Evolutionary conservation across 2,329 filamentous ascomycete genomes (phyloP).

Genomic region (Colletotrichum sp.): DNA sequence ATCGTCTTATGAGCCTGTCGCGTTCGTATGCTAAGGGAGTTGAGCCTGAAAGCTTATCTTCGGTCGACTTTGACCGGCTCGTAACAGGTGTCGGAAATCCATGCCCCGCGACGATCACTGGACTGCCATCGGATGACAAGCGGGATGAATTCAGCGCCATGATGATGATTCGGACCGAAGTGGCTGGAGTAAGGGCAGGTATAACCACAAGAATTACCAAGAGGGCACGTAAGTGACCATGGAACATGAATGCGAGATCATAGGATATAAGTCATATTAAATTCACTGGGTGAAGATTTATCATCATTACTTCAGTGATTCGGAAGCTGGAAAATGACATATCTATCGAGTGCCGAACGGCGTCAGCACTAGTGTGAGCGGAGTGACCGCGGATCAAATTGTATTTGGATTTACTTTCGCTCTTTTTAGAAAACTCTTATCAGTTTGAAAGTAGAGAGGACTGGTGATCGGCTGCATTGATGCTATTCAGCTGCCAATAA

Average conservation of each 20-base stretch:
- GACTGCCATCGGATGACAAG: background rate
- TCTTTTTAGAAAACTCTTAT: fast-evolving
- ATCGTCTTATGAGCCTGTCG: background rate
- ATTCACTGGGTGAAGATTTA: background rate
- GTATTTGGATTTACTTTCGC: background rate
- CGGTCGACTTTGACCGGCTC: background rate
- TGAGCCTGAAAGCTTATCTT: background rate
- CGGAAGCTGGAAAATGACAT: background rate
- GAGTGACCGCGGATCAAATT: background rate
- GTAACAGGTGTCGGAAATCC: fast-evolving
- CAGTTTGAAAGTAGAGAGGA: background rate
- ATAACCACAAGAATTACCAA: background rate
- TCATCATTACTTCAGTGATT: background rate
- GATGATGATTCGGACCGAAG: background rate
- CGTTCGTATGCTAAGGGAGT: background rate
- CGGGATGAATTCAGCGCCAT: background rate
- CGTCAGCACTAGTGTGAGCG: background rate
- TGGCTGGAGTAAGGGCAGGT: background rate
- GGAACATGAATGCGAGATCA: background rate
- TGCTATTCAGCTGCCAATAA: background rate
- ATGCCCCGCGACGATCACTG: background rate
- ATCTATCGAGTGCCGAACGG: background rate
- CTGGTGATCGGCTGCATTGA: background rate
- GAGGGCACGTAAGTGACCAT: fast-evolving
- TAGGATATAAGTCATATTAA: background rate